Conservation (phyloP, 1,139 yeast genomes). For the Saccharomyces pastorianus region DNA sequence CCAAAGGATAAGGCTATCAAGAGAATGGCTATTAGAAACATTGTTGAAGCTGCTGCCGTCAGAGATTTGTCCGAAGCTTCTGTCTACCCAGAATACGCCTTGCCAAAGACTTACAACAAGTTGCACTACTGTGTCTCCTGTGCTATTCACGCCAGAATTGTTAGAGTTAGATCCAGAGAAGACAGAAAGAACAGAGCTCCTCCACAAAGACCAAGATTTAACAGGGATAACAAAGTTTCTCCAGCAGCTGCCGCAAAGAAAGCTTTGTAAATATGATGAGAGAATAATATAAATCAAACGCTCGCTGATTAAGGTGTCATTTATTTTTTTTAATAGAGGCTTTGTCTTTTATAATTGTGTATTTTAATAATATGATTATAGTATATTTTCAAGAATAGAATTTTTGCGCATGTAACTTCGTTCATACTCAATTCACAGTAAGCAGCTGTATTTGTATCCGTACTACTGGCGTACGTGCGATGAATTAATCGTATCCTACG, state of each 20-base stretch:
- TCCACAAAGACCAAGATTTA: conserved; percentile 98
- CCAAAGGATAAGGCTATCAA: conserved; percentile 99
- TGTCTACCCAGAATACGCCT: conserved; percentile 97
- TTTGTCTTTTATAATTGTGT: conserved; percentile 1
- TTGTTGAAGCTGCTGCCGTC: conserved; percentile 99
- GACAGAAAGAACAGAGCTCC: conserved; percentile 99
- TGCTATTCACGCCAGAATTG: conserved; percentile 99
- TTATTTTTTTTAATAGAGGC: not conserved
- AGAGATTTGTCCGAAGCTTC: conserved; percentile 99
- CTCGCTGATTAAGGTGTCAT: not conserved
- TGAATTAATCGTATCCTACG: not conserved
- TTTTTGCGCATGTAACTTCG: not conserved
- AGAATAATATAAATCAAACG: not conserved
- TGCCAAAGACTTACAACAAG: conserved; percentile 99
- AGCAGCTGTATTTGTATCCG: not conserved
- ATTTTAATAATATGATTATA: not conserved
- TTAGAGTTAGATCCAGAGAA: conserved; percentile 98
- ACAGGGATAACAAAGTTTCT: conserved; percentile 82
- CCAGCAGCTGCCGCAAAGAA: conserved; percentile 98
- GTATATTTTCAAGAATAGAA: not conserved
- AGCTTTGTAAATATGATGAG: conserved; percentile 41
- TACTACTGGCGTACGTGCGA: not conserved
- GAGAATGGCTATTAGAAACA: conserved; percentile 99
- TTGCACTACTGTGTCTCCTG: conserved; percentile 99
- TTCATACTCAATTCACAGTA: not conserved